Conservation (phyloP, 2,329 filamentous ascomycete genomes). For the Colletotrichum sp. region DNA sequence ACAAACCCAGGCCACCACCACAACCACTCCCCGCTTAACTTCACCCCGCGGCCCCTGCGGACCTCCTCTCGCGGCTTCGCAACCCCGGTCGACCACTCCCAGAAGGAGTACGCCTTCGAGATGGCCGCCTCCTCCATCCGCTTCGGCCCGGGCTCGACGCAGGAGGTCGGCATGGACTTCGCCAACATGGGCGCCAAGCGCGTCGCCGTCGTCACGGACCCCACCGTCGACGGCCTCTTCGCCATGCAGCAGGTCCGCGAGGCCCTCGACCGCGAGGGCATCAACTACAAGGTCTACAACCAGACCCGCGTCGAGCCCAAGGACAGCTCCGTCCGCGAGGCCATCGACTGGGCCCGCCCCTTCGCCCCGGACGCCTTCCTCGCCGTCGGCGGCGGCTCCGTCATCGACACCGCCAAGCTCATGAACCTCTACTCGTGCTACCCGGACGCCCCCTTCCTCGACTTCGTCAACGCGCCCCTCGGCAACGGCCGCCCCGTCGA, state of each 20-base stretch:
- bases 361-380: constrained; percentile 87
- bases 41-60: constrained; percentile 49
- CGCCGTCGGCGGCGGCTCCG: constrained; percentile 89
- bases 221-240: constrained; percentile 79
- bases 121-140: constrained; percentile 96
- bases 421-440: constrained; percentile 97
- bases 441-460: constrained; percentile 90
- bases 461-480: constrained; percentile 96
- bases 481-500: constrained; percentile 83
- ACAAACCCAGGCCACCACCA: constrained; percentile 85
- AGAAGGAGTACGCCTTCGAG: constrained; percentile 97
- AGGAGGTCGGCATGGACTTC: constrained; percentile 98
- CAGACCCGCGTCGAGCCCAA: constrained; percentile 89
- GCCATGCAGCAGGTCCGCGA: constrained; percentile 91
- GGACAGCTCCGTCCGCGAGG: constrained; percentile 88
- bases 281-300: constrained; percentile 82
- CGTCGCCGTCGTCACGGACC: constrained; percentile 92
- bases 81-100: constrained; percentile 66
- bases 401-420: constrained; percentile 97
- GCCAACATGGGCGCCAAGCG: constrained; percentile 86
- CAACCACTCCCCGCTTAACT: constrained; percentile 61
- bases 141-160: constrained; percentile 91
- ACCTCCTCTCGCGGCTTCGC: constrained; percentile 54
- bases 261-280: constrained; percentile 76
- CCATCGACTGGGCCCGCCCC: constrained; percentile 84